Percentiles rank a stretch among this genome's conserved stretches.
phyloP scores from a whole-genome alignment of 148 eudicot species.

The Rhododendron henanense region DNA sequence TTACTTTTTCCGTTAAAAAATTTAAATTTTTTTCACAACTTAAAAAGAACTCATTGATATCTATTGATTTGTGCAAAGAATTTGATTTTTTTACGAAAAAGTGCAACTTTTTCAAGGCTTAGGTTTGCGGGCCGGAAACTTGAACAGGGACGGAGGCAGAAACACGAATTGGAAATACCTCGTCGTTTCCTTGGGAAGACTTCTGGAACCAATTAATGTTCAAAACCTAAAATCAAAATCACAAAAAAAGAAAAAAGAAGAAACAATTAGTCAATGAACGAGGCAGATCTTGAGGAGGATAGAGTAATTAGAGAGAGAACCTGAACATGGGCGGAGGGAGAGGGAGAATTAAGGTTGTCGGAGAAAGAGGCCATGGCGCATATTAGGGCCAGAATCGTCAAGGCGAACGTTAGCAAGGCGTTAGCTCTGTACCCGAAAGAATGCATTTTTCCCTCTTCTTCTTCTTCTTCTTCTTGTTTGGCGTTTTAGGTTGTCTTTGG shows the following conservation, averaged over 20 bases:
- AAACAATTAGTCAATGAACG: not conserved
- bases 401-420: conserved; percentile 67
- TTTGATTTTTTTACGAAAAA: too few relatives aligned
- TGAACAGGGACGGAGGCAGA: too few relatives aligned
- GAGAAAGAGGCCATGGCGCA: conserved; percentile 85
- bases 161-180: conserved; percentile 39
- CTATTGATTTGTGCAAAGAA: too few relatives aligned
- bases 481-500: not conserved
- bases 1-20: too few relatives aligned
- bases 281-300: conserved; percentile 1
- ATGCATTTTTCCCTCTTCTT: conserved; percentile 47
- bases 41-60: too few relatives aligned
- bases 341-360: conserved; percentile 66
- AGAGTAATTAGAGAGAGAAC: conserved; percentile 24
- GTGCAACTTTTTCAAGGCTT: too few relatives aligned
- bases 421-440: conserved; percentile 82
- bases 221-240: conserved; percentile 52
- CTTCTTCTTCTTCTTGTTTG: not conserved
- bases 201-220: conserved; percentile 77
- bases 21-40: too few relatives aligned
- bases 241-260: not conserved
- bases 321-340: conserved; percentile 63
- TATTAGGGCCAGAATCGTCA: conserved; percentile 70
- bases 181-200: conserved; percentile 74
- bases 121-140: too few relatives aligned